Base-by-base conservation (phyloP, 768 basidiomycete genomes). In the Cystobasidium tubakii region DNA sequence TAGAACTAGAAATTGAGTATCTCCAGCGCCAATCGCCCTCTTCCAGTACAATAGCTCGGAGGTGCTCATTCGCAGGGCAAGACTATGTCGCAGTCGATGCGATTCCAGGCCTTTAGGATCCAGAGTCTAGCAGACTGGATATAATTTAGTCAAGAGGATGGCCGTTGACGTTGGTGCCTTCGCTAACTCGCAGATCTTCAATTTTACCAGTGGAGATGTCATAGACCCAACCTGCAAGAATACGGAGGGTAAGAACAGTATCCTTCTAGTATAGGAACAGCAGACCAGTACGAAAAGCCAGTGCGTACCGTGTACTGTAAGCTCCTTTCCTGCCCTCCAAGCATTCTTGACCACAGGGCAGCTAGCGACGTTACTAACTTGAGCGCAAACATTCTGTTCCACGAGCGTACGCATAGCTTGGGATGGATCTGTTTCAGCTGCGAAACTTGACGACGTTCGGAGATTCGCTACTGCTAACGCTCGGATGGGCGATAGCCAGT, bases 331-430 rank as follows among this genome's bases (percentile, higher is more conserved):
- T 1, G 13, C 42, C 62, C 53, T 70, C 34, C 53, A 60, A 21
- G 74, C 74, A 13, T 72, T 75, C 69, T 72, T 42, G 1, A 75
- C 44, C 6, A 75, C 66, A 25, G 55, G 23, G 53, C 50, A 70
- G 33, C 55, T 62, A n/a, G 66, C 74, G 15, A 75, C 66, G 36
- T 75, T 75, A 27, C 29, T 39, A 43, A 75, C 74, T 55, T 75
- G 74, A 21, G 74, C 71, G 39, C 34, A 39, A 34, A 62, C 55
- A 42, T 75, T 67, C 34, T 53, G 36, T 36, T 67, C 54, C 34
- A 75, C 74, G 29, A 75, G 69, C 19, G 27, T 63, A 31, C 62
- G 53, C 54, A 71, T 33, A n/a, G 33, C 19, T 36, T 63, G 9
- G 1, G 50, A 15, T 36, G 12, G 54, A 36, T 75, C 70, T 17